A percentile compares a stretch with the other conserved stretches of the same genome.
Conservation (phyloP, 2,329 filamentous ascomycete genomes). For the Cytospora piceicola region DNA sequence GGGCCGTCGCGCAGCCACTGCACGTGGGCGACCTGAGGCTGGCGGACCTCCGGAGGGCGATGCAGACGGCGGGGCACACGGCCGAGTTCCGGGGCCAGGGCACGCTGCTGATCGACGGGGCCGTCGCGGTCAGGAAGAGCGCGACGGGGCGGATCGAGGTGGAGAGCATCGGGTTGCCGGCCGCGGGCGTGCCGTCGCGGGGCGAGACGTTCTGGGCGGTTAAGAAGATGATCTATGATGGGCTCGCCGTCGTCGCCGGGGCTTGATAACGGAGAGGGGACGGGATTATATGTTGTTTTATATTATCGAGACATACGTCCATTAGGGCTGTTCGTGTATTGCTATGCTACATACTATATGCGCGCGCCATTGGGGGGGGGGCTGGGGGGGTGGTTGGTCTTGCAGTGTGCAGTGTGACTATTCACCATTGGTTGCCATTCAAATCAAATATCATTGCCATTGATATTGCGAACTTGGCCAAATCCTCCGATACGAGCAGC, state of each 20-base stretch:
- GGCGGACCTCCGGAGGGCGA: constrained; percentile 81
- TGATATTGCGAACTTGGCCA: background rate
- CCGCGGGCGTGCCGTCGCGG: constrained; percentile 48
- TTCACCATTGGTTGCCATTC: background rate
- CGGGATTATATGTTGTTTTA: background rate
- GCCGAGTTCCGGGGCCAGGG: constrained; percentile 95
- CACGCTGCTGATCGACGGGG: constrained; percentile 84
- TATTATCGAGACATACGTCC: background rate
- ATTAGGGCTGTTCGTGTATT: background rate
- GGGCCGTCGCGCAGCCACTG: constrained; percentile 81
- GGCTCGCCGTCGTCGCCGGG: constrained; percentile 85
- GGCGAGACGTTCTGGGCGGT: constrained; percentile 83
- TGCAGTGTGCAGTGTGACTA: background rate
- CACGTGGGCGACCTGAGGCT: constrained; percentile 93
- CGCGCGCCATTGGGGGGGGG: background rate
- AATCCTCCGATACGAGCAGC: background rate
- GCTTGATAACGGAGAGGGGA: constrained; percentile 47
- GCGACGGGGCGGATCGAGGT: constrained; percentile 86
- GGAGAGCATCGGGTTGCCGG: constrained; percentile 70
- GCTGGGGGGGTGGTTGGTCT: no score
- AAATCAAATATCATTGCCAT: background rate
- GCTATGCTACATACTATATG: no score
- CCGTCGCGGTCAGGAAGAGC: constrained; percentile 86
- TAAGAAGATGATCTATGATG: constrained; percentile 89
- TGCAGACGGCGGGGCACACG: constrained; percentile 80